Evolutionary conservation across 1,284 basidiomycete species (phyloP).

Genomic region (Marasmius tenuissimus): DNA sequence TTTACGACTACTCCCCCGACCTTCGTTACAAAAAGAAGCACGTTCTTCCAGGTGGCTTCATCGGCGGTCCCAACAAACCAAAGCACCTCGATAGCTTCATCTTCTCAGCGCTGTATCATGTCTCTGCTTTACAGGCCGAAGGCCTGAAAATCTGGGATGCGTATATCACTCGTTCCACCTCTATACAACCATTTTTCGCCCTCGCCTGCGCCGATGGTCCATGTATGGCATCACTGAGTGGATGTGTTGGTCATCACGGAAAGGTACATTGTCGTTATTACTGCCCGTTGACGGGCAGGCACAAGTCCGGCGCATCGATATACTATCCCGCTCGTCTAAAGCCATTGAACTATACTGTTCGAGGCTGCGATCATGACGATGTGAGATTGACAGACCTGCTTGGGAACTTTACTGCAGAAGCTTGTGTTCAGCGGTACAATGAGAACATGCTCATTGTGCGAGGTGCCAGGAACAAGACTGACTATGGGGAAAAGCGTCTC

Average conservation of each 20-base stretch:
- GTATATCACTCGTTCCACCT: background rate
- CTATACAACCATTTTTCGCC: too few relatives aligned
- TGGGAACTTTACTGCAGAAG: background rate
- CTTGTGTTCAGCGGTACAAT: constrained; percentile 3
- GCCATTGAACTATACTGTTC: constrained; percentile 20
- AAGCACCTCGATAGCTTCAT: constrained; percentile 29
- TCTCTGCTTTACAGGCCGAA: constrained; percentile 16
- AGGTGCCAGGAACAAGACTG: constrained; percentile 2
- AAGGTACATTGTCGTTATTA: constrained; percentile 16
- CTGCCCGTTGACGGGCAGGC: constrained; percentile 19
- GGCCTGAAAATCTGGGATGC: constrained; percentile 20
- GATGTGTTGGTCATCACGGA: too few relatives aligned
- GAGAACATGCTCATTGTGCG: constrained; percentile 7
- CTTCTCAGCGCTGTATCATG: constrained; percentile 22
- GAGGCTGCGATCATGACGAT: constrained; percentile 23
- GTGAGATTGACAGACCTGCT: constrained; percentile 9
- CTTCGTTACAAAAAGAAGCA: constrained; percentile 26
- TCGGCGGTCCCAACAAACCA: constrained; percentile 30
- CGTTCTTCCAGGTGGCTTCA: constrained; percentile 25
- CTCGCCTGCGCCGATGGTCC: too few relatives aligned
- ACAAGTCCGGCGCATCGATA: constrained; percentile 8
- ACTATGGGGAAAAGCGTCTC: constrained; percentile 14
- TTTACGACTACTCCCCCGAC: constrained; percentile 24
- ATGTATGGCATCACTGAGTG: too few relatives aligned
- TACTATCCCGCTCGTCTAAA: constrained; percentile 25